Evolutionary conservation across 2,329 filamentous ascomycete genomes (phyloP), one percentile per base, ranked within the genome.

Genomic region (Aureobasidium sp.): DNA sequence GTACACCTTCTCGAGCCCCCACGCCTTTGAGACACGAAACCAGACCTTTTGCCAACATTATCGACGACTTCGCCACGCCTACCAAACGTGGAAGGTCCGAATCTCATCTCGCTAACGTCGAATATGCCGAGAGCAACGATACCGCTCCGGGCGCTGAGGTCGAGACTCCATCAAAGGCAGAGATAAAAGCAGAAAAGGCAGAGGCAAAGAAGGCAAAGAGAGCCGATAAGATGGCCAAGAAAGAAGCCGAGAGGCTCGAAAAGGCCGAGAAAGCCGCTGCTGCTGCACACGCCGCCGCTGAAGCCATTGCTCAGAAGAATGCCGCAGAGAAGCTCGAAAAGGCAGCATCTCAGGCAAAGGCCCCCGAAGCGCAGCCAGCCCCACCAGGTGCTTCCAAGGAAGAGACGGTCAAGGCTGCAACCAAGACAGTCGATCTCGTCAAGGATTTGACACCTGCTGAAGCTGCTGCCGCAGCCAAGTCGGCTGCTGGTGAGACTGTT

Each of bases 1-100:
- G 66, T n/a, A 75, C 71, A 17, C 71, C 75, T 7, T 65, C 65
- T 23, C 65, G 68, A 38, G 62, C 62, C 43, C 63, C 68, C 4
- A 71, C 72, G 17, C 68, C 73, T n/a, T 65, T 65, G 3, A 62
- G 62, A 40, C 60, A 64, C 25, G 66, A 60, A 9, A 51, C 35
- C 29, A 60, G 27, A 37, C 37, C 57, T 25, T 35, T 51, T 9
- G 57, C 46, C n/a, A 37, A 23, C 27, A 19, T 35, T 8, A 15
- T 37, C 15, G 57, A 50, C 15, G 47, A 60, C 13, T 27, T 60
- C 4, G 23, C 45, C 9, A 60, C 57, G 19, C 57, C 57, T 21
- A 60, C 57, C 6, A 60, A 51, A 37, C 57, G 46, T 19, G 47
- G 57, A 49, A 47, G 55, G 27, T 58, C 55, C 10, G 55, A 49